phyloP scores from a whole-genome alignment of 345 rosid species.

The Erysimum cheiranthoides region DNA sequence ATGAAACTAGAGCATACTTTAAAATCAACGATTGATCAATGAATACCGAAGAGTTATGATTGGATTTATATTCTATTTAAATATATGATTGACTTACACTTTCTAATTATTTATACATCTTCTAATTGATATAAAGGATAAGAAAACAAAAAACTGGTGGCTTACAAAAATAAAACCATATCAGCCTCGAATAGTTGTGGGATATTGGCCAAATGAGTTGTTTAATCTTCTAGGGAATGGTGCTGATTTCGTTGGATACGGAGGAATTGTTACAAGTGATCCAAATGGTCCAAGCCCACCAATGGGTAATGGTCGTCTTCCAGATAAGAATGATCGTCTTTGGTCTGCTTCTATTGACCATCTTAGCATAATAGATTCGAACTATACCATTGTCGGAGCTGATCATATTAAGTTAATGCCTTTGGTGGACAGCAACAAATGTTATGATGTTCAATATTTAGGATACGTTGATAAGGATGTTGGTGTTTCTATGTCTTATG shows the following conservation, averaged over 20 bases:
- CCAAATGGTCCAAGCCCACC: not conserved
- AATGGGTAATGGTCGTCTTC: slow-evolving; percentile 8
- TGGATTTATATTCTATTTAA: not conserved
- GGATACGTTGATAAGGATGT: not conserved
- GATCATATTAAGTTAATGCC: not conserved
- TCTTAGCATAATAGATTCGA: not conserved
- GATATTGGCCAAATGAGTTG: slow-evolving; percentile 8
- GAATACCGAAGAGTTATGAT: not conserved
- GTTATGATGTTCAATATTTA: not conserved
- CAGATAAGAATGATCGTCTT: not conserved
- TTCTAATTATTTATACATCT: not conserved
- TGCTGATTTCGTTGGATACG: not conserved
- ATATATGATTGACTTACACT: not conserved
- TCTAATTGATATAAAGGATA: not conserved
- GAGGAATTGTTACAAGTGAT: not conserved
- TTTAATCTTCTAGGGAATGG: not conserved
- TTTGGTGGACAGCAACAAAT: not conserved
- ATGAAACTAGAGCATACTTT: not conserved
- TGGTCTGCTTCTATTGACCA: not conserved
- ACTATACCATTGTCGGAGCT: not conserved
- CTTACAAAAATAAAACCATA: not conserved
- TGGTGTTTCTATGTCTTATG: not conserved
- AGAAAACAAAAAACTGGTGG: slow-evolving; percentile 4
- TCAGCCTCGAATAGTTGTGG: not conserved
- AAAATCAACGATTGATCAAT: not conserved